These are phyloP conservation scores for Suillus spraguei DNA, from an alignment of 768 basidiomycete genomes.

Conservation along the genomic window DNA sequence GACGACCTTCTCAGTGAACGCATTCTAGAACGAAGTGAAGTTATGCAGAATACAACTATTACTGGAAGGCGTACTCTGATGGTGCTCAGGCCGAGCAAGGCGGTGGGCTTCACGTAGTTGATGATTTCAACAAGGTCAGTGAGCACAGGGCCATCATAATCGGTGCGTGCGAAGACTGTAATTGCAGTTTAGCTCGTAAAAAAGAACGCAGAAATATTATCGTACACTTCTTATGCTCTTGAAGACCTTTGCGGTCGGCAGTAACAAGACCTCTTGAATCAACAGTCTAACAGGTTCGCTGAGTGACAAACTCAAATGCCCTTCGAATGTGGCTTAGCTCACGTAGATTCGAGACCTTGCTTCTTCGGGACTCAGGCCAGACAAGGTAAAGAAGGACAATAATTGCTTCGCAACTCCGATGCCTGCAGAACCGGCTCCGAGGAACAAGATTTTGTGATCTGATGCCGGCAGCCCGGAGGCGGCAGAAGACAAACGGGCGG, in stretches of 20 bases:
- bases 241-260: slow-evolving; percentile 63
- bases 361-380: slow-evolving; percentile 65
- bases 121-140: slow-evolving; percentile 68
- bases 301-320: slow-evolving; percentile 12
- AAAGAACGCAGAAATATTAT: slow-evolving; percentile 13
- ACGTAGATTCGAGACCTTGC: slow-evolving; percentile 71
- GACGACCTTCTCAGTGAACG: slow-evolving; percentile 68
- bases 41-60: neutral
- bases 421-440: slow-evolving; percentile 56
- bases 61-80: slow-evolving; percentile 29
- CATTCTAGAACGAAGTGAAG: slow-evolving; percentile 34
- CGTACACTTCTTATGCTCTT: slow-evolving; percentile 75
- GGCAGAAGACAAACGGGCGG: slow-evolving; percentile 60
- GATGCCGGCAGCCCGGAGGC: slow-evolving; percentile 42
- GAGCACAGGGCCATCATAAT: slow-evolving; percentile 65
- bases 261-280: slow-evolving; percentile 81
- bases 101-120: slow-evolving; percentile 72
- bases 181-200: neutral
- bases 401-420: slow-evolving; percentile 56
- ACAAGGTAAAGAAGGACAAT: slow-evolving; percentile 49
- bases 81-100: slow-evolving; percentile 75
- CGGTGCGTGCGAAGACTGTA: slow-evolving; percentile 70
- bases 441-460: slow-evolving; percentile 59
- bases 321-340: slow-evolving; percentile 22
- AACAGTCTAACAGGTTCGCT: slow-evolving; percentile 50